Base-by-base conservation (phyloP, 2,329 filamentous ascomycete species). In the Cucurbitaria berberidis region DNA sequence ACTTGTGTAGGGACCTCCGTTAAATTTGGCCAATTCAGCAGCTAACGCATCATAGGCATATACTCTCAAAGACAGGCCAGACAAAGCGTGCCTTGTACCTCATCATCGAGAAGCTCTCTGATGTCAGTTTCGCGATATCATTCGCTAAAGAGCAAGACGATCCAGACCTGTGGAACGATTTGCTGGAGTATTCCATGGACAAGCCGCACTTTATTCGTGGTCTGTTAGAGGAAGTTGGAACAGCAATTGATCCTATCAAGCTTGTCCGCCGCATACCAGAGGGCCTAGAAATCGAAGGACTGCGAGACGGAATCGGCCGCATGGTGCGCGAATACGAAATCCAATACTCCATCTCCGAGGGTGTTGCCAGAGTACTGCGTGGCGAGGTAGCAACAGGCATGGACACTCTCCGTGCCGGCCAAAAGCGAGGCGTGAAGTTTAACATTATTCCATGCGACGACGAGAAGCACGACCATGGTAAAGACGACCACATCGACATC, bases 291-390 rank as follows among this genome's bases (percentile, higher is more conserved):
- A 96, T 99, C 11, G 89, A 95, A 64, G 95, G 95, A 0, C 80
- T 99, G 6, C 83, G 92, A 53, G 91, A 96, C 58, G 95, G 93
- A 0, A 82, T 99, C 3, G 89, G 89, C 39, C 89, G 93, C 51
- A 92, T 99, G 80, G 89, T 99, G 72, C 89, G 93, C 64, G 95
- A 99, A 75, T 93, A 97, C 70, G 95, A 98, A 70, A 90, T 99
- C 39, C 95, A 98, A 76, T 87, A 90, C 70, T 95, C 89, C 64
- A 97, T 99, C 70, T 93, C 89, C 60, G 88, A 89, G 38, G 95
- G 95, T 1, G 95, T 96, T 3, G 93, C 95, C 0, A 86, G 86
- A 48, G 93, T 98, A 0, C 80, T 98, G 36, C 82, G 89, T 45
- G 91, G 93, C 51, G 95, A 99, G 75, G 93, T 99, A 0, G 88